These are phyloP conservation scores for Alternaria metachromatica DNA, from an alignment of 2,329 filamentous ascomycete genomes.

Conservation along the genomic window DNA sequence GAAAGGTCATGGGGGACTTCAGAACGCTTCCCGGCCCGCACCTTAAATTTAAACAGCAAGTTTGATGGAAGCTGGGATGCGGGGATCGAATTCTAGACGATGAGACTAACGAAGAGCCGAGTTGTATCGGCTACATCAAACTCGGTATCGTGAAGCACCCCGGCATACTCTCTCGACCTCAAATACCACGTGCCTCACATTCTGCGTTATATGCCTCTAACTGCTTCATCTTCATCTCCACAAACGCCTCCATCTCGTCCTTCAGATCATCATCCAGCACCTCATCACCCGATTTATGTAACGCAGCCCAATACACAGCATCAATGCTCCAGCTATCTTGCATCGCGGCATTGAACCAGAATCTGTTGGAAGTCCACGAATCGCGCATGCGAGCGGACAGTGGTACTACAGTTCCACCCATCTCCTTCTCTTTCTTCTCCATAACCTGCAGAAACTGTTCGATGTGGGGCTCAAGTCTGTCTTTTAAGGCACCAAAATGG, in stretches of 20 bases:
- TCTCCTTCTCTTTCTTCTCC: neutral
- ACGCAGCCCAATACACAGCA: constrained; percentile 35
- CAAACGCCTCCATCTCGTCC: constrained; percentile 12
- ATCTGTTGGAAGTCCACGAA: neutral
- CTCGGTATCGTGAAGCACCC: neutral
- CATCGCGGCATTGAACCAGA: neutral
- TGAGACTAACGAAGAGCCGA: neutral
- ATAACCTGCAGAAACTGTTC: neutral
- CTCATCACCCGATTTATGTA: constrained; percentile 15
- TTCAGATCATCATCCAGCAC: constrained; percentile 5
- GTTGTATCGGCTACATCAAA: neutral
- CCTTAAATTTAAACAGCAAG: constrained; percentile 7
- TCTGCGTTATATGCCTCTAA: constrained; percentile 13
- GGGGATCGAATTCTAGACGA: constrained; percentile 3
- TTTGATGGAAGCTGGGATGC: constrained; percentile 2
- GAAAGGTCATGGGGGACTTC: constrained; percentile 9
- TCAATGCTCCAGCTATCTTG: neutral
- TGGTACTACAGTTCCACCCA: no score
- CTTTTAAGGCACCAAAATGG: neutral
- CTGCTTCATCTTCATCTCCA: constrained; percentile 20
- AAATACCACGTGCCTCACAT: neutral
- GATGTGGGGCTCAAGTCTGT: neutral
- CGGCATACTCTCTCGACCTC: neutral
- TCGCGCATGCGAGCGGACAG: neutral
- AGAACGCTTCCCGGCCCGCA: constrained; percentile 11